Percentiles rank a stretch among this genome's conserved stretches.
These are phyloP conservation scores for Umbelopsis isabellina DNA, from an alignment of 192 early-diverging fungal species.

Conservation along the genomic window DNA sequence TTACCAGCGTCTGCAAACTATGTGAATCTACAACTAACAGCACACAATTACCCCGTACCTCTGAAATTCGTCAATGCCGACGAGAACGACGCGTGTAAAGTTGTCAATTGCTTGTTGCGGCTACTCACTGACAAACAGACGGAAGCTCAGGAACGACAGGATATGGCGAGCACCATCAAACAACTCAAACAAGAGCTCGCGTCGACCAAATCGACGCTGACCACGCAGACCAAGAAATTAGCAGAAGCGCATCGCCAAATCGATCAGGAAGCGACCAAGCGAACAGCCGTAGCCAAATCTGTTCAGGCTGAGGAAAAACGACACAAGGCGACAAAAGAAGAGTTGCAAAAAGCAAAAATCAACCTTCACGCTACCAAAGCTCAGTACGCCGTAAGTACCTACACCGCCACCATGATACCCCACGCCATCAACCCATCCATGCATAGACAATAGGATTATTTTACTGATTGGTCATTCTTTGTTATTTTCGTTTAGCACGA, in stretches of 20 bases:
- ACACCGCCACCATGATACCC: not conserved
- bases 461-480: not conserved
- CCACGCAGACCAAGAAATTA: conserved; percentile 2
- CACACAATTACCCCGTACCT: conserved; percentile 43
- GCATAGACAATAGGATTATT: not conserved
- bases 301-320: not conserved
- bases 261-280: conserved; percentile 22
- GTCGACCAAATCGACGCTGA: conserved; percentile 13
- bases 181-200: conserved; percentile 25
- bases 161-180: conserved; percentile 30
- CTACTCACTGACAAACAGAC: conserved; percentile 37
- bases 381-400: conserved; percentile 50
- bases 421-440: not conserved
- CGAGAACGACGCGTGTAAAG: conserved; percentile 28
- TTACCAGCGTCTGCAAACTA: conserved; percentile 32
- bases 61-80: conserved; percentile 35
- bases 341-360: conserved; percentile 50
- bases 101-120: conserved; percentile 38
- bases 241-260: conserved; percentile 19
- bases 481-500: conserved; percentile 43
- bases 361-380: conserved; percentile 55
- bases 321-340: conserved; percentile 44
- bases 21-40: conserved; percentile 38
- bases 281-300: not conserved
- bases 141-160: conserved; percentile 26